These are phyloP conservation scores for Ambrosia hybrid DNA, from an alignment of 140 eudicot species.

Conservation along the genomic window DNA sequence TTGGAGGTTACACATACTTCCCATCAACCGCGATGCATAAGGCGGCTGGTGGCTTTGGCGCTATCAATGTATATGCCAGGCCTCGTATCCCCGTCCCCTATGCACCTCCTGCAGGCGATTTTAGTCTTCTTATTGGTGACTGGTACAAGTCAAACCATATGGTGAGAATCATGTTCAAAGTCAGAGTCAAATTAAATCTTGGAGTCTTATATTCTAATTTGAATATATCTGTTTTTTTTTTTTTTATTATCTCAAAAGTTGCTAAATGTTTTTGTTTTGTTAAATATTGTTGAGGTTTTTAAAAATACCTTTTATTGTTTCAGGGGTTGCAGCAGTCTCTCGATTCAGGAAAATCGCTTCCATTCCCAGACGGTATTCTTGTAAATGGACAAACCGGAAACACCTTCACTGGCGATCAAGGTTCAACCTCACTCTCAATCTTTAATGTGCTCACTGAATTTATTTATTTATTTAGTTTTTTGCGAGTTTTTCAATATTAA, in stretches of 20 bases:
- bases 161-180: constrained; percentile 43
- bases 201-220: neutral
- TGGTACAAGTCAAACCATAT: constrained; percentile 79
- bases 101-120: constrained; percentile 81
- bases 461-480: neutral
- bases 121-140: constrained; percentile 77
- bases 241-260: neutral
- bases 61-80: constrained; percentile 75
- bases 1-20: constrained; percentile 91
- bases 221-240: neutral
- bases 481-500: neutral
- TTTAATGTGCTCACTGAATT: constrained; percentile 5
- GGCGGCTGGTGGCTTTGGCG: constrained; percentile 93
- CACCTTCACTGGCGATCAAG: constrained; percentile 76
- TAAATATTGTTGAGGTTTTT: neutral
- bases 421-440: constrained; percentile 27
- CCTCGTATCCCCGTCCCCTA: constrained; percentile 85
- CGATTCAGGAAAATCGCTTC: constrained; percentile 68
- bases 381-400: constrained; percentile 68
- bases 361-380: constrained; percentile 80
- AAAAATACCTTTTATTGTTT: neutral
- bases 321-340: constrained; percentile 67
- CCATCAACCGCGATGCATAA: constrained; percentile 84
- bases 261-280: constrained; percentile 6
- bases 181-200: constrained; percentile 15